Base-by-base conservation (phyloP, 2,329 filamentous ascomycete species). In the Clonostachys byssicola region DNA sequence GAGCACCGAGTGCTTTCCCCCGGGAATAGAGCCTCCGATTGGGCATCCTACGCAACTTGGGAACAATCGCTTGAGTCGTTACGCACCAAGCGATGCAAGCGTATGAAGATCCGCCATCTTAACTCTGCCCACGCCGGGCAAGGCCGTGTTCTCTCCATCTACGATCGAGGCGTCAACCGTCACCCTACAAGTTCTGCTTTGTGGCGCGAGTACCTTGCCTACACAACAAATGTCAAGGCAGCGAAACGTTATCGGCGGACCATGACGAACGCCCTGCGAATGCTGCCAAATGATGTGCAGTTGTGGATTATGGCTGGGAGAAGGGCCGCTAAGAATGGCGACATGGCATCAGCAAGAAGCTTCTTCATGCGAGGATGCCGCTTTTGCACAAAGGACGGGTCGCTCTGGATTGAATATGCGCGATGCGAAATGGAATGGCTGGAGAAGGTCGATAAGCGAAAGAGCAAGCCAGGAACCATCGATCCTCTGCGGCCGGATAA, bases 371-470 rank as follows among this genome's bases (percentile, higher is more conserved):
- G 92, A 51, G 94, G 92, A 0, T 80, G 95, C 60, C 78, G 94
- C 40, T 97, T 99, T 66, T 96, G 92, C 71, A 89, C 85, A 45
- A 80, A 74, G 43, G 85, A 87, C 42, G 81, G 76, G 52, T 73
- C 75, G 16, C 66, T 99, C 45, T 99, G 92, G 91, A 63, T 95
- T 34, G 89, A 96, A 68, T 97, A 96, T 62, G 87, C 88, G 9
- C 86, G 88, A 60, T 78, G 92, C 60, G 94, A 99, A 74, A 90
- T 96, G 83, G 86, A 94, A 52, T 97, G 95, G 75, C 75, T 97
- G 47, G 83, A 80, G 45, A 91, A 88, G 69, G 83, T 97, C 60
- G 83, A 88, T 49, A 82, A 81, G 41, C 41, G 46, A 51, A 77
- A 77, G 35, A 81, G 89, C 62, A 83, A 85, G 65, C 77, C 76